A percentile compares a stretch with the other conserved stretches of the same genome.
phyloP scores from a whole-genome alignment of 2,329 filamentous ascomycete genomes.

The Diaporthe amygdali region DNA sequence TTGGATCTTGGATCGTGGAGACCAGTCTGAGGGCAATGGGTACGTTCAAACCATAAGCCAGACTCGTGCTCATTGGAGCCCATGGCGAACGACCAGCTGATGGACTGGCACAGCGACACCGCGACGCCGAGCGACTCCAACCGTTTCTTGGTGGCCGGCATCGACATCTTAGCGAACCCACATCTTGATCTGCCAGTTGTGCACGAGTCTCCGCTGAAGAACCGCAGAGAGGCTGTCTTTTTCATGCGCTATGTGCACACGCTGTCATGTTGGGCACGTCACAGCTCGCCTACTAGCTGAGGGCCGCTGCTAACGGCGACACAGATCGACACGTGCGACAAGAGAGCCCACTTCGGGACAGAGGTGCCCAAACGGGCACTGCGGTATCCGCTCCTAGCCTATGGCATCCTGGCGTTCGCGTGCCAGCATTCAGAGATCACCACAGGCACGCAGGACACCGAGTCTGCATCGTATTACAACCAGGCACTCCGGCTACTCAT shows the following conservation, averaged over 20 bases:
- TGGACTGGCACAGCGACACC: background rate
- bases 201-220: constrained; percentile 1
- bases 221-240: constrained; percentile 2
- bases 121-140: background rate
- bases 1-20: background rate
- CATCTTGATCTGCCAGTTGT: background rate
- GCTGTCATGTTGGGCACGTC: constrained; percentile 31
- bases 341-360: constrained; percentile 43
- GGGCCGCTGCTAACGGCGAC: background rate
- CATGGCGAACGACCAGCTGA: background rate
- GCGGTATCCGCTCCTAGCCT: constrained; percentile 42
- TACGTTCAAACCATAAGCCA: background rate
- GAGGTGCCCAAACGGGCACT: constrained; percentile 46
- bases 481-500: constrained; percentile 46
- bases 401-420: constrained; percentile 34
- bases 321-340: constrained; percentile 48
- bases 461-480: constrained; percentile 45
- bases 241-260: constrained; percentile 17
- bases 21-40: background rate
- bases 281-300: background rate
- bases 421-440: constrained; percentile 30
- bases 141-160: background rate
- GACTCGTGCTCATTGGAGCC: background rate
- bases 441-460: constrained; percentile 31
- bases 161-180: background rate